Conservation (phyloP, 2,329 filamentous ascomycete species). For the Dactylonectria macrodidyma region DNA sequence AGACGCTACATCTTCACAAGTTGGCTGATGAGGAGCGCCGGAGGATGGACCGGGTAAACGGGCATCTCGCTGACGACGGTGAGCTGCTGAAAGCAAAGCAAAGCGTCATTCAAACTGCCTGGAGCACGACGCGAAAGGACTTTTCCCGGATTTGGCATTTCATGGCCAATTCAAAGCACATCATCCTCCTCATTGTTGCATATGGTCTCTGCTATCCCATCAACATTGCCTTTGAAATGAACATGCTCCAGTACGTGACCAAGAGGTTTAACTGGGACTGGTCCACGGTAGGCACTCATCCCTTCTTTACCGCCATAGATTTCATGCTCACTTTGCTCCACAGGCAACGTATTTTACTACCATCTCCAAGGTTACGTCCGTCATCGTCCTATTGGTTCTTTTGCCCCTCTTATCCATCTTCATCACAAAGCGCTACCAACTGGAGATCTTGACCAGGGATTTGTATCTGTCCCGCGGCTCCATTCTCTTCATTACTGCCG, state of each 20-base stretch:
- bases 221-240: conserved; percentile 50
- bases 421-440: conserved; percentile 49
- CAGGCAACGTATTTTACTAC: conserved; percentile 60
- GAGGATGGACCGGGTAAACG: background rate
- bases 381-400: conserved; percentile 56
- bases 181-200: conserved; percentile 57
- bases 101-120: conserved; percentile 40
- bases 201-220: conserved; percentile 46
- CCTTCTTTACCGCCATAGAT: no score
- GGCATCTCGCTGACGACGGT: conserved; percentile 2
- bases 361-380: conserved; percentile 54
- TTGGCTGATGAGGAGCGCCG: conserved; percentile 43
- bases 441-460: conserved; percentile 55
- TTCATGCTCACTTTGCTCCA: background rate
- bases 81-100: conserved; percentile 25
- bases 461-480: conserved; percentile 57
- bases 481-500: conserved; percentile 49
- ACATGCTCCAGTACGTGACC: conserved; percentile 67
- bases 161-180: conserved; percentile 54
- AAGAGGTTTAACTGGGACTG: conserved; percentile 66
- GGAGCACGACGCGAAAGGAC: conserved; percentile 47
- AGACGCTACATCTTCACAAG: conserved; percentile 57
- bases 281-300: conserved; percentile 52
- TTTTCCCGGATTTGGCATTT: conserved; percentile 56
- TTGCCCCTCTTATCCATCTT: conserved; percentile 53